These are phyloP conservation scores for Omphalotus guepiniiformis DNA, from an alignment of 768 basidiomycete genomes.

Conservation along the genomic window DNA sequence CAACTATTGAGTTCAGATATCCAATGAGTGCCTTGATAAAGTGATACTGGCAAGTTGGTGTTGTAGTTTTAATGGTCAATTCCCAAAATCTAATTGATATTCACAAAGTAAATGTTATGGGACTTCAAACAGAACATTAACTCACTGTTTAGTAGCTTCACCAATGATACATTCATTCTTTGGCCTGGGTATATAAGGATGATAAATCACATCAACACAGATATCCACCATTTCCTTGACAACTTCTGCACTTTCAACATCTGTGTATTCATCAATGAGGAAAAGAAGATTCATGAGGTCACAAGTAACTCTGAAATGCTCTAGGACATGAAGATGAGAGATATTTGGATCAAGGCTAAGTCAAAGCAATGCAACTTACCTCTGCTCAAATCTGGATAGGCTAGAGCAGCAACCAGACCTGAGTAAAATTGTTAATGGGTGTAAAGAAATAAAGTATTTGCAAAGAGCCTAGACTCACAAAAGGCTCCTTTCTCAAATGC, in stretches of 20 bases:
- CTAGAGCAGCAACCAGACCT: constrained; percentile 12
- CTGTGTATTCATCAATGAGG: neutral
- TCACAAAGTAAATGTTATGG: neutral
- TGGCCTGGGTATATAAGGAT: constrained; percentile 6
- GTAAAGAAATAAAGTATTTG: constrained; percentile 8
- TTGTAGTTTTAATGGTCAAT: neutral
- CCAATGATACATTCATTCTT: constrained; percentile 9
- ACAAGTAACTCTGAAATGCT: neutral
- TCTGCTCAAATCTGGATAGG: constrained; percentile 10
- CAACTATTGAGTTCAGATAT: constrained; percentile 7
- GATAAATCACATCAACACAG: constrained; percentile 7
- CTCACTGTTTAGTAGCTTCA: constrained; percentile 11
- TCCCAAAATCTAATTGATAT: constrained; percentile 9
- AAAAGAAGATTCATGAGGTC: neutral
- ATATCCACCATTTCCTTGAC: constrained; percentile 3
- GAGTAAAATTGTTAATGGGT: neutral
- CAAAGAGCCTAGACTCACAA: too few relatives aligned
- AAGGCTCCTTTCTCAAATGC: constrained; percentile 20
- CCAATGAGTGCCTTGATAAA: constrained; percentile 5
- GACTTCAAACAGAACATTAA: neutral
- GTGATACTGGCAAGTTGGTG: constrained; percentile 2
- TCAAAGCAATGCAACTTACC: constrained; percentile 4
- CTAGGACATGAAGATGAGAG: constrained; percentile 7
- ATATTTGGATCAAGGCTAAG: too few relatives aligned
- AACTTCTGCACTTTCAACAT: neutral